A percentile compares a stretch with the other conserved stretches of the same genome.
Evolutionary conservation across 805 yeast genomes (phyloP).

Genomic region (Nakazawaea populi): DNA sequence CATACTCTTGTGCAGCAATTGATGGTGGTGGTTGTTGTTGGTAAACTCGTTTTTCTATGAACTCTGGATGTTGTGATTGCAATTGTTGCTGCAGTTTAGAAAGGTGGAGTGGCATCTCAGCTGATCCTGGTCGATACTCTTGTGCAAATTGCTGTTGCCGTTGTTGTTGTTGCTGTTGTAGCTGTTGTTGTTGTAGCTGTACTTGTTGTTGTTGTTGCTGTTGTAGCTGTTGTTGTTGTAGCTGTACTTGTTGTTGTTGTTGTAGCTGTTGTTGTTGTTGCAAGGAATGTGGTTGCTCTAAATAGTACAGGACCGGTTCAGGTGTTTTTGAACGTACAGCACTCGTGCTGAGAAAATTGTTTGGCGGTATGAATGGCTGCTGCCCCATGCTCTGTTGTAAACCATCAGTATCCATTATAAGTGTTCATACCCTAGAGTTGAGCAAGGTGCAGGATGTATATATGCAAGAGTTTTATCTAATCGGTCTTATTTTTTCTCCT

Average conservation of each 20-base stretch:
- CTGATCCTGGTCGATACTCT: too few relatives aligned
- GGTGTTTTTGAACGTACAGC: neutral
- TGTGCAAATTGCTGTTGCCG: neutral
- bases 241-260: constrained; percentile 7
- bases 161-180: neutral
- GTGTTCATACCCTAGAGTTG: neutral
- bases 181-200: neutral
- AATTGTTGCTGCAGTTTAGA: too few relatives aligned
- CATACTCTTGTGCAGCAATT: neutral
- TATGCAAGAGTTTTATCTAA: too few relatives aligned
- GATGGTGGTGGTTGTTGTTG: neutral
- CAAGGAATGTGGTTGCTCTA: neutral
- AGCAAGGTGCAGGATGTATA: too few relatives aligned
- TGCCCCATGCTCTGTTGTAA: neutral
- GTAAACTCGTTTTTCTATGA: too few relatives aligned
- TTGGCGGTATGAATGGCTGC: neutral
- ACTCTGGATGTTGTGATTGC: too few relatives aligned
- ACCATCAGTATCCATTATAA: neutral
- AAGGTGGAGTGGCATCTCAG: too few relatives aligned
- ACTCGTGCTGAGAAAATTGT: neutral
- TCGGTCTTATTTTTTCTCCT: too few relatives aligned
- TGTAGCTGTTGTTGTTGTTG: constrained; percentile 12
- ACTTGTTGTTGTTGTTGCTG: neutral
- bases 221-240: neutral
- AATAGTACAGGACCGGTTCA: neutral